These are phyloP conservation scores for Ceratobasidium papillatum DNA, from an alignment of 1,284 basidiomycete species.

Conservation along the genomic window DNA sequence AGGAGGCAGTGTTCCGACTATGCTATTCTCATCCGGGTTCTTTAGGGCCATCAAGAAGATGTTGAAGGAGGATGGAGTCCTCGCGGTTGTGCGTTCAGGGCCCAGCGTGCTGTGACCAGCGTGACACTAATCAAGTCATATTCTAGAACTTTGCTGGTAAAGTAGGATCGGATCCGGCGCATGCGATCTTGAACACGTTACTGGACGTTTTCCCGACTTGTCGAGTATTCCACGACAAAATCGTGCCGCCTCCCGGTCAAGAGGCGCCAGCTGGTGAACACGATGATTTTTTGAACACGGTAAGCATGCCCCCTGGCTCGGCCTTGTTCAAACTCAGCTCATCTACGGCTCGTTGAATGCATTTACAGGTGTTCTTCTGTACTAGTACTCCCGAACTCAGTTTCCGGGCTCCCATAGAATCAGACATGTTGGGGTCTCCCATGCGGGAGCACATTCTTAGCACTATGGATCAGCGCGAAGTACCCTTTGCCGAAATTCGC, in stretches of 20 bases:
- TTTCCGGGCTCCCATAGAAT: conserved; percentile 66
- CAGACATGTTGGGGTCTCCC: conserved; percentile 72
- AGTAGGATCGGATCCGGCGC: conserved; percentile 67
- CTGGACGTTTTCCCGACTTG: conserved; percentile 74
- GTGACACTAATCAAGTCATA: conserved; percentile 25
- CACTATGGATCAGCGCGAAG: conserved; percentile 60
- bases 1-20: conserved; percentile 82
- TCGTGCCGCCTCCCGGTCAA: conserved; percentile 47
- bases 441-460: conserved; percentile 64
- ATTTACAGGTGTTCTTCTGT: conserved; percentile 77
- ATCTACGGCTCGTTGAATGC: conserved; percentile 1
- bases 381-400: conserved; percentile 66
- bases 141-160: conserved; percentile 78
- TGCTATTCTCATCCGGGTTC: conserved; percentile 84
- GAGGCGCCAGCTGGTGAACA: conserved; percentile 57
- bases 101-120: not conserved
- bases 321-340: not conserved
- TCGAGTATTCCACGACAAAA: conserved; percentile 79
- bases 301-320: conserved; percentile 51
- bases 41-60: conserved; percentile 74
- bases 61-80: conserved; percentile 74
- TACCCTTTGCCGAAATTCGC: conserved; percentile 61
- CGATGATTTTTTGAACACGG: conserved; percentile 77
- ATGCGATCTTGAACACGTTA: conserved; percentile 74
- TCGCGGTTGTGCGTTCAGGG: conserved; percentile 70